Conservation (phyloP, 768 basidiomycete genomes). For the Lactarius pseudohatsudake region DNA sequence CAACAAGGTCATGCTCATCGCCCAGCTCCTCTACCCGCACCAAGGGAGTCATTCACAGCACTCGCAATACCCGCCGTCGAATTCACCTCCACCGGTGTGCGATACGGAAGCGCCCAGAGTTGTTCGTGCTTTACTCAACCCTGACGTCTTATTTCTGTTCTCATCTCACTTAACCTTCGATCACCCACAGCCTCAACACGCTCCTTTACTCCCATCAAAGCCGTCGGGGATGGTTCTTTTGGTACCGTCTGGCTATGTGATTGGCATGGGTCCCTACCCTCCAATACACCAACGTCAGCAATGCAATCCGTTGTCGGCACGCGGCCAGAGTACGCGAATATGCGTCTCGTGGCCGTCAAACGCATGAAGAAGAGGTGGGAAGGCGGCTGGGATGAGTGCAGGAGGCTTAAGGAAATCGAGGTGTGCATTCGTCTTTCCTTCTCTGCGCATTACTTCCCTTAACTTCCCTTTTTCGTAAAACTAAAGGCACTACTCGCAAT, state of each 20-base stretch:
- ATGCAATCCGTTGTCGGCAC: conserved; percentile 96
- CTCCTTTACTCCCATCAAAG: conserved; percentile 93
- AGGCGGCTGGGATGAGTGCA: conserved; percentile 98
- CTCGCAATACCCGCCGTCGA: conserved; percentile 75
- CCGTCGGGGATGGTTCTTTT: conserved; percentile 97
- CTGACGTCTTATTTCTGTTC: neutral
- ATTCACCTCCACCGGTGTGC: conserved; percentile 64
- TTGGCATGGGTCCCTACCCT: conserved; percentile 95
- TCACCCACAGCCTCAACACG: conserved; percentile 66
- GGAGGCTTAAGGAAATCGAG: conserved; percentile 92
- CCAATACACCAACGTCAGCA: conserved; percentile 85
- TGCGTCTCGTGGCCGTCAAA: conserved; percentile 94
- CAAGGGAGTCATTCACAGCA: conserved; percentile 64
- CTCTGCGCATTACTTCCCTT: conserved; percentile 25
- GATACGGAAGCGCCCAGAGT: conserved; percentile 56
- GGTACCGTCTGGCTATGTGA: conserved; percentile 99
- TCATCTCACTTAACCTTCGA: neutral
- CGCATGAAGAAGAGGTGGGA: conserved; percentile 98
- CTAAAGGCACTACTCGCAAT: conserved; percentile 88
- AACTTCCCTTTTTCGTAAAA: conserved; percentile 1
- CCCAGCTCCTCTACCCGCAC: conserved; percentile 26
- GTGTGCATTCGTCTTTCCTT: conserved; percentile 45
- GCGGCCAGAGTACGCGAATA: conserved; percentile 91
- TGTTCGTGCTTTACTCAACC: conserved; percentile 17
- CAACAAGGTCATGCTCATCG: conserved; percentile 30